Percentiles rank a stretch among this genome's conserved stretches.
Conservation (phyloP, 768 basidiomycete species). For the Lactarius akahatsu region DNA sequence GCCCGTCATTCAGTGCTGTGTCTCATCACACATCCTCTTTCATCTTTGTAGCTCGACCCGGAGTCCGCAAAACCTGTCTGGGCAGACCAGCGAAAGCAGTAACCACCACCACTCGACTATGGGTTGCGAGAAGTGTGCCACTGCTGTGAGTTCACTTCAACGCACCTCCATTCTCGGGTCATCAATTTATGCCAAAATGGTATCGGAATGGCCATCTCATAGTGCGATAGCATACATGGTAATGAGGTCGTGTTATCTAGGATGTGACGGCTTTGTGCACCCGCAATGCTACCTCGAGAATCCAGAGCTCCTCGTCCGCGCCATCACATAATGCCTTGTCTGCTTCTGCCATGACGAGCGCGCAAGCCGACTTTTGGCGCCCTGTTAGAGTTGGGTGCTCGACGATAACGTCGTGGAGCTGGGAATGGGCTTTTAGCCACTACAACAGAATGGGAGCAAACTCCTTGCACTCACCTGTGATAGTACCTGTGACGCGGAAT, state of each 20-base stretch:
- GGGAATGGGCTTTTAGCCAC: constrained; percentile 24
- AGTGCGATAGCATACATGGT: constrained; percentile 3
- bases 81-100: constrained; percentile 32
- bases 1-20: constrained; percentile 3
- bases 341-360: constrained; percentile 86
- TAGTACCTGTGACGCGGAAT: constrained; percentile 86
- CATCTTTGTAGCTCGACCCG: constrained; percentile 34
- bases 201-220: neutral
- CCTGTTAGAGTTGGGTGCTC: constrained; percentile 78
- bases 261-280: constrained; percentile 60
- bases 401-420: constrained; percentile 91
- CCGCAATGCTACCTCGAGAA: constrained; percentile 81
- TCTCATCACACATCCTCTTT: constrained; percentile 8
- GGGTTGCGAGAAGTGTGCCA: neutral
- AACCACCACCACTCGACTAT: neutral
- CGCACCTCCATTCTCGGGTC: neutral
- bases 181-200: neutral
- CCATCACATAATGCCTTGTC: constrained; percentile 97
- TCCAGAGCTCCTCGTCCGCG: constrained; percentile 95
- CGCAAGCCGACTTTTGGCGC: constrained; percentile 76
- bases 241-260: constrained; percentile 13
- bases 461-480: constrained; percentile 61
- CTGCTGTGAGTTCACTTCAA: neutral
- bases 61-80: constrained; percentile 41
- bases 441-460: constrained; percentile 32